These are phyloP conservation scores for Atalantia buxifolia DNA, from an alignment of 345 rosid genomes.

Conservation along the genomic window DNA sequence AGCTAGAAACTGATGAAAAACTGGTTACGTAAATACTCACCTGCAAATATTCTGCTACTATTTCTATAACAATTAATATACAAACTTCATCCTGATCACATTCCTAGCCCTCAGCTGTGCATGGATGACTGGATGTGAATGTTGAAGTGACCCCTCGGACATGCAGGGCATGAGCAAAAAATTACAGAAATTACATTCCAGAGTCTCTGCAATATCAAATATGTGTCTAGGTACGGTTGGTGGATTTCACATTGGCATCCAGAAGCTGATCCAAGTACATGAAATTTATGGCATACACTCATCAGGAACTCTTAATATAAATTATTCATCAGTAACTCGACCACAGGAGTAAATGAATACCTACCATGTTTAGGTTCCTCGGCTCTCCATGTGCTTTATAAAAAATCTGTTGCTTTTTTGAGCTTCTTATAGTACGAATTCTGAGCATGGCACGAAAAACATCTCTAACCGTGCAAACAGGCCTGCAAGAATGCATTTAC, in stretches of 20 bases:
- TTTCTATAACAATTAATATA: background rate
- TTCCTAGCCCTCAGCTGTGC: background rate
- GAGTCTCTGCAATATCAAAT: background rate
- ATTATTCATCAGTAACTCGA: conserved; percentile 3
- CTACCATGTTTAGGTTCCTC: background rate
- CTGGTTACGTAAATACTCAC: too few relatives aligned
- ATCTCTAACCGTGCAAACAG: conserved; percentile 52
- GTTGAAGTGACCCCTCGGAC: background rate
- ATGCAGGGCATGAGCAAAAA: background rate
- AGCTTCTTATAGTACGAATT: conserved; percentile 38
- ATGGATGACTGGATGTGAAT: background rate
- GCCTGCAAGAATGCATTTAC: conserved; percentile 35
- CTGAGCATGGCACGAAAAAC: conserved; percentile 2
- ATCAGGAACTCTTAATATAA: background rate
- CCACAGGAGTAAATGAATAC: conserved; percentile 5
- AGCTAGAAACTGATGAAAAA: too few relatives aligned
- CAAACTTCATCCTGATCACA: background rate
- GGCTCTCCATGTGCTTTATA: conserved; percentile 36
- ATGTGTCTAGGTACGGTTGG: background rate
- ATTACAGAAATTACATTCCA: background rate
- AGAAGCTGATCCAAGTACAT: background rate
- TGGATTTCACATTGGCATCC: conserved; percentile 1
- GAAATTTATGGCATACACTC: background rate
- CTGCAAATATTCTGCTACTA: too few relatives aligned
- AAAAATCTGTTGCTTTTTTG: conserved; percentile 35